Base-by-base conservation (phyloP, 768 basidiomycete genomes). In the Termitomyces sp. region DNA sequence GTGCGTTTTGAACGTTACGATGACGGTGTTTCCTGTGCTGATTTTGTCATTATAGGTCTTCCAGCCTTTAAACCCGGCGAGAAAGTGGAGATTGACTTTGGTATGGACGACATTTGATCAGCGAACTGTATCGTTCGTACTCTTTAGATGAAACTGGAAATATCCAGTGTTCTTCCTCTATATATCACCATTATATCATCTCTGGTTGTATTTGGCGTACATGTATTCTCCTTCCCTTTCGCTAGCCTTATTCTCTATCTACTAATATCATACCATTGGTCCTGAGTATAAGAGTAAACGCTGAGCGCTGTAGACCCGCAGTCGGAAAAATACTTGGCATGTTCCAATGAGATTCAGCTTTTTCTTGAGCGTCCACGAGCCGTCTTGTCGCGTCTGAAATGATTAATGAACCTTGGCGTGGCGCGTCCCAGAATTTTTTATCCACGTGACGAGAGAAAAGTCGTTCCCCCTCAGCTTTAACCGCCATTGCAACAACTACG, bases 21-120 rank as follows among this genome's bases (percentile, higher is more conserved):
- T 30, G 2, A 12, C 30, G 45, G 10, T 5, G 11, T n/a, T 19
- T 35, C 54, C 39, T 53, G 59, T 39, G 57, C 28, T 58, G 39
- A 58, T 43, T 21, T 7, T 59, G 23, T 58, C 47, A 19, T 41
- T 54, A n/a, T 64, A 98, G 96, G 97, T 63, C 81, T 98, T 28
- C 97, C 97, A 45, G 93, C 96, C 12, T 98, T 99, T 78, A 91
- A 96, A 71, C 96, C 97, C 2, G 97, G 97, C 55, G 94, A 98
- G 76, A 96, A 98, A 76, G 94, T 99, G 27, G 88, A 93, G 77
- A 91, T 95, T 58, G 83, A 89, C 66, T 80, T 94, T 59, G 83
- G 80, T 50, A 91, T 90, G 86, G 94, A 95, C 69, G 94, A 97
- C 70, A 82, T 94, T 59, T 96, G 72, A 75, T 59, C 30, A 54